A percentile compares a stretch with the other conserved stretches of the same genome.
These are phyloP conservation scores for Fusarium luffae DNA, from an alignment of 2,329 filamentous ascomycete species.

Conservation along the genomic window DNA sequence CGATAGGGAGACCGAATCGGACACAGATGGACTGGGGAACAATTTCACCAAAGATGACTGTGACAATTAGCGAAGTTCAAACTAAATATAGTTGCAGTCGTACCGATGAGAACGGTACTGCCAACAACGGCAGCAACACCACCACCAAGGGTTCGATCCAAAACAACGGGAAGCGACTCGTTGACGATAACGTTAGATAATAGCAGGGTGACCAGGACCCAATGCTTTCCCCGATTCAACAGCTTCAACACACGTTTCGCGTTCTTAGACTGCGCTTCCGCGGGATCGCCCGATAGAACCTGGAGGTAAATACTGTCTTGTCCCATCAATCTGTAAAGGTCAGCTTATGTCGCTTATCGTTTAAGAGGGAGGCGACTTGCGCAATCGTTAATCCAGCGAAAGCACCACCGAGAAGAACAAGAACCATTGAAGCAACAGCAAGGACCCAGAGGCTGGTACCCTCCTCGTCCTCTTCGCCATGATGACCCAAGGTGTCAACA, in stretches of 20 bases:
- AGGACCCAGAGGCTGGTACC: conserved; percentile 83
- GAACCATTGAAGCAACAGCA: conserved; percentile 77
- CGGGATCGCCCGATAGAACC: conserved; percentile 87
- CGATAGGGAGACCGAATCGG: conserved; percentile 93
- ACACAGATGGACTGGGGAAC: conserved; percentile 97
- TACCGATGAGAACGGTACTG: conserved; percentile 94
- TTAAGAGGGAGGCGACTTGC: conserved; percentile 57
- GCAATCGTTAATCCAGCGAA: conserved; percentile 96
- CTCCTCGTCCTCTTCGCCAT: conserved; percentile 60
- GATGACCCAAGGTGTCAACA: conserved; percentile 53
- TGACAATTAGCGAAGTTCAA: conserved; percentile 34
- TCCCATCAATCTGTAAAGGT: conserved; percentile 63
- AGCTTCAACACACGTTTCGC: conserved; percentile 83
- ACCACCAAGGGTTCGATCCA: conserved; percentile 92
- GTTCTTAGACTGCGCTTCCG: conserved; percentile 86
- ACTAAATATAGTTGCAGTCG: conserved; percentile 40
- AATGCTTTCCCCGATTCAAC: conserved; percentile 91
- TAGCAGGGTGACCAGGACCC: conserved; percentile 94
- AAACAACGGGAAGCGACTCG: conserved; percentile 92
- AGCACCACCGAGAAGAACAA: conserved; percentile 89
- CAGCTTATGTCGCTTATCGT: conserved; percentile 32
- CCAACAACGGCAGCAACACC: conserved; percentile 94
- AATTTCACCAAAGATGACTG: conserved; percentile 98
- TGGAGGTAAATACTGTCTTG: conserved; percentile 97
- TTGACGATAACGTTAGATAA: conserved; percentile 98